A percentile compares a stretch with the other conserved stretches of the same genome.
Conservation (phyloP, 305 asterid genomes). For the Solanum hybrid region DNA sequence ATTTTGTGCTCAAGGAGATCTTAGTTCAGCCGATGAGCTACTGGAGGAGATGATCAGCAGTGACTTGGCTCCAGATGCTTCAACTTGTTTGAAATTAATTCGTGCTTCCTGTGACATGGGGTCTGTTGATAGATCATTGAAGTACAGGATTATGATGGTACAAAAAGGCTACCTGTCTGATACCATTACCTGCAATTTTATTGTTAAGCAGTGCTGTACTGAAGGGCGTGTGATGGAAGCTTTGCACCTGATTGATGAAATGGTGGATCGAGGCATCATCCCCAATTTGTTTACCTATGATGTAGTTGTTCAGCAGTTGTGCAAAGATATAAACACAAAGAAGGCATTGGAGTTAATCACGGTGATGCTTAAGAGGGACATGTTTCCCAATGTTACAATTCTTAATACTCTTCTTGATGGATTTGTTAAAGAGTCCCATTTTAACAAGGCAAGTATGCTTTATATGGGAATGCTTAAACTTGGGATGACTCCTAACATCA, state of each 20-base stretch:
- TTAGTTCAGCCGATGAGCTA: slow-evolving; percentile 11
- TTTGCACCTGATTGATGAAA: slow-evolving; percentile 25
- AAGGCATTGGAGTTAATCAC: slow-evolving; percentile 26
- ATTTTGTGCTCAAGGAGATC: slow-evolving; percentile 10
- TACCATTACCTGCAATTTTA: slow-evolving; percentile 5
- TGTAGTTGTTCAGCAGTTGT: slow-evolving; percentile 38
- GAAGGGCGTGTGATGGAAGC: slow-evolving; percentile 17
- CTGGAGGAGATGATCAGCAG: slow-evolving; percentile 26
- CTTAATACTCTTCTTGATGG: slow-evolving; percentile 44
- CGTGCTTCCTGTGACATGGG: slow-evolving; percentile 8
- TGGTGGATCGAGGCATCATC: slow-evolving; percentile 22
- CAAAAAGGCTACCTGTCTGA: background rate
- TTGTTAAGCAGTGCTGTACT: background rate
- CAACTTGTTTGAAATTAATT: slow-evolving; percentile 8
- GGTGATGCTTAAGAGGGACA: slow-evolving; percentile 36
- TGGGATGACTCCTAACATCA: slow-evolving; percentile 37
- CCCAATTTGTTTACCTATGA: slow-evolving; percentile 36
- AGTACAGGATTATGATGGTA: slow-evolving; percentile 2
- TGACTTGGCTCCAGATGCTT: slow-evolving; percentile 13
- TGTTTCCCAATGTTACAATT: slow-evolving; percentile 37
- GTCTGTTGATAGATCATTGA: slow-evolving; percentile 6
- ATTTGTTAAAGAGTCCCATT: slow-evolving; percentile 36
- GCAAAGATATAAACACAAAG: slow-evolving; percentile 20
- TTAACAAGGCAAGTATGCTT: slow-evolving; percentile 19
- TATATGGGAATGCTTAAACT: slow-evolving; percentile 36